Evolutionary conservation across 345 rosid species (phyloP).

Genomic region (Physaria fendleri): DNA sequence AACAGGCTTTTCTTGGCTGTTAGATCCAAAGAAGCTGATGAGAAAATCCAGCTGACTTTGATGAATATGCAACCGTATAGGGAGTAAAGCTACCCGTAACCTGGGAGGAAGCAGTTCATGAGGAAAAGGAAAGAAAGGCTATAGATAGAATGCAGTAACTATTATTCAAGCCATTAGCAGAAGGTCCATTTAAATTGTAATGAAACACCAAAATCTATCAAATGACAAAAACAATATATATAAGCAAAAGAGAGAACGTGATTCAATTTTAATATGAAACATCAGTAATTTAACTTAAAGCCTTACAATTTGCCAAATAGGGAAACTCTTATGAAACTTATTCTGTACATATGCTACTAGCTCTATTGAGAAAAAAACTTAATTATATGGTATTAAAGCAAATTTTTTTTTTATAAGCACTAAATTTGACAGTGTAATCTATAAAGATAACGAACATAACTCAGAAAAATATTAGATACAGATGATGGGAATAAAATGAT

Average conservation of each 20-base stretch:
- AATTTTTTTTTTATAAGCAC: not conserved
- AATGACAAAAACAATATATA: not conserved
- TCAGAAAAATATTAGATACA: not conserved
- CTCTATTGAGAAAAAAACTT: not conserved
- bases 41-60: conserved; percentile 94
- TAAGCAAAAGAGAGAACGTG: not conserved
- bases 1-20: conserved; percentile 41
- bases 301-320: not conserved
- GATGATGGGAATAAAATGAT: not conserved
- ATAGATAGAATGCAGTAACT: not conserved
- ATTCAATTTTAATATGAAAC: not conserved
- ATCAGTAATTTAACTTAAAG: not conserved
- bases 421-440: not conserved
- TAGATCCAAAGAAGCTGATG: conserved; percentile 62
- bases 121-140: conserved; percentile 3
- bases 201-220: conserved; percentile 3
- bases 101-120: conserved; percentile 38
- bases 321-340: not conserved
- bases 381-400: not conserved
- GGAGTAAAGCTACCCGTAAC: conserved; percentile 68
- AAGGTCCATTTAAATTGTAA: not conserved
- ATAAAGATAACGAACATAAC: conserved; percentile 1
- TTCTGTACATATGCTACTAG: not conserved
- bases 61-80: conserved; percentile 83
- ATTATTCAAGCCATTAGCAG: not conserved